Percentiles rank a stretch among this genome's conserved stretches.
Conservation (phyloP, 83 land plant species). For the Isoetes engelmannii region DNA sequence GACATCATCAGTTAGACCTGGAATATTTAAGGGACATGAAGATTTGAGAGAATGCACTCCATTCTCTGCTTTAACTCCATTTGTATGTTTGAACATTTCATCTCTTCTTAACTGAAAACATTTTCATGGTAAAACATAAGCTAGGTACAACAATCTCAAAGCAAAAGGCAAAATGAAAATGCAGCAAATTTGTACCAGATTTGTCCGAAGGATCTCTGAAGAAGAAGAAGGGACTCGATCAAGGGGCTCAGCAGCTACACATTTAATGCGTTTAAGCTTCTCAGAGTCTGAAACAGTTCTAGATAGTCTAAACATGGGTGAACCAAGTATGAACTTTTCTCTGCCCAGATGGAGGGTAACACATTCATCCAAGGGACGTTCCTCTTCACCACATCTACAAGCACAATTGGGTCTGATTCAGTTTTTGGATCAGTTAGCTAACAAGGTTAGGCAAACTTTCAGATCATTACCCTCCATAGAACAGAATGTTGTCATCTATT, state of each 20-base stretch:
- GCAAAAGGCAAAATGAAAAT: background rate
- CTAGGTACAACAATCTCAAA: background rate
- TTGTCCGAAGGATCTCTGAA: too few species aligned
- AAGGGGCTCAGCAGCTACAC: background rate
- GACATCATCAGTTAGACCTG: too few species aligned
- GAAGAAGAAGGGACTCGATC: background rate
- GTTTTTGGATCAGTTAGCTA: background rate
- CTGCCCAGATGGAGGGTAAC: constrained; percentile 45
- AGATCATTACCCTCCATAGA: constrained; percentile 57
- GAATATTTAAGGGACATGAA: too few species aligned
- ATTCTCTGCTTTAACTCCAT: too few species aligned
- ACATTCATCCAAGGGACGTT: constrained; percentile 58
- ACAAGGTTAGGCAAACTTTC: background rate
- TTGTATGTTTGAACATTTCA: background rate
- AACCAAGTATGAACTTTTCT: background rate
- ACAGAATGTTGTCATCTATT: constrained; percentile 34
- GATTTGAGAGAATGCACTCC: too few species aligned
- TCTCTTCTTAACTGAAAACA: background rate
- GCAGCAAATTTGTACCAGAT: background rate
- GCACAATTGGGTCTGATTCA: background rate
- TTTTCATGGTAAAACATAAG: background rate
- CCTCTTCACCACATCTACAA: constrained; percentile 73
- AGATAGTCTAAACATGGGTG: background rate
- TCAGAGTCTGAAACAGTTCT: background rate
- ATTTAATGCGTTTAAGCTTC: background rate